Base-by-base conservation (phyloP, 2,329 filamentous ascomycete species). In the Orbilia oligospora region DNA sequence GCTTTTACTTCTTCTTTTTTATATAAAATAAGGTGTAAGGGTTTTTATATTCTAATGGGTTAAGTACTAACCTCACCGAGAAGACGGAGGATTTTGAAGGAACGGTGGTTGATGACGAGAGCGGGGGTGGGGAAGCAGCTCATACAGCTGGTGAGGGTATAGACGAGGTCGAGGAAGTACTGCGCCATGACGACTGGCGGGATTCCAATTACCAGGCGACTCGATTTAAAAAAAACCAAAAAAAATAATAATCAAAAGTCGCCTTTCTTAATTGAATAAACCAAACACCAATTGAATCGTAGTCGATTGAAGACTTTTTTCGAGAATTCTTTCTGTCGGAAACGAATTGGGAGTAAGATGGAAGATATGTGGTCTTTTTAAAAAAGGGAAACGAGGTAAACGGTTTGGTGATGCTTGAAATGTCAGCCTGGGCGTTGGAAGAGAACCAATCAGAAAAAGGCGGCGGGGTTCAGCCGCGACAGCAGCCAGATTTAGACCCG, bases 81-180 rank as follows among this genome's bases (percentile, higher is more conserved):
- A 64, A 99, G 88, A 77, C 96, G 92, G 82, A 97, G 87, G 84
- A 99, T 97, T 88, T 97, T 98, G 88, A 97, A 97, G 86, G 91
- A 96, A 80, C 94, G 91, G 83, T 89, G 92, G 85, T 98, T 98
- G 87, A 99, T 96, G 86, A 96, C 97, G 81, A 99, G 89, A 71
- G 95, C 93, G 73, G 96, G 95, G 81, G 93, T 95, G 14, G 96
- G 95, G 84, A 99, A 98, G 87, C 96, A 99, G 85, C 92, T 95
- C 85, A 98, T 91, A 88, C 95, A 98, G 86, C 94, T 97, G 80
- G 93, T 94, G 80, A 99, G 89, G 77, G 94, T 97, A 85, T 96
- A 97, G 81, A 98, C 87, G 41, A 97, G 88, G 84, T 98, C 96
- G 81, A 95, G 89, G 79, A 98, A 87, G 84, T 97, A 91, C 85